Evolutionary conservation across 23 red algal genomes (phyloP).

Genomic region (Cyanidioschyzon merolae): DNA sequence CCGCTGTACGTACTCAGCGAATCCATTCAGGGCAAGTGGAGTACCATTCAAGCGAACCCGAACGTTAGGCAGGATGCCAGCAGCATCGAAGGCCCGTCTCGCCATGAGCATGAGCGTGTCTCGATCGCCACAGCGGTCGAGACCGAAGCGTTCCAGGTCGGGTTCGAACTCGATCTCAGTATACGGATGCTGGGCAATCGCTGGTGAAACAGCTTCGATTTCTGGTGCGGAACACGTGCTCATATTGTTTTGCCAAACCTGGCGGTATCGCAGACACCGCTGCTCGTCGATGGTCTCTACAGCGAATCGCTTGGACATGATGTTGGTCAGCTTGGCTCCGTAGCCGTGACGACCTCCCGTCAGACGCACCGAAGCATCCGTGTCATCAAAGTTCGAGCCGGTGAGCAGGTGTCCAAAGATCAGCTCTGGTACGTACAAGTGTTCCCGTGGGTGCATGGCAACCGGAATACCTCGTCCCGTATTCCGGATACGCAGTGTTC

Average conservation of each 20-base stretch:
- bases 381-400: slow-evolving; percentile 91
- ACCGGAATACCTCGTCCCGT: slow-evolving; percentile 83
- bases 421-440: slow-evolving; percentile 91
- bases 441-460: slow-evolving; percentile 79
- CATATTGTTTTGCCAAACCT: slow-evolving; percentile 25
- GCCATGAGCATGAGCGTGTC: slow-evolving; percentile 70
- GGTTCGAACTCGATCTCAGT: slow-evolving; percentile 79
- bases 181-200: slow-evolving; percentile 39
- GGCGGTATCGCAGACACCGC: slow-evolving; percentile 49
- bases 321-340: slow-evolving; percentile 97
- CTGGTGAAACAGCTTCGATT: not conserved
- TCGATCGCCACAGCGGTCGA: slow-evolving; percentile 39
- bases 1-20: slow-evolving; percentile 79
- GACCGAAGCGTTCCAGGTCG: slow-evolving; percentile 70
- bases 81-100: slow-evolving; percentile 81
- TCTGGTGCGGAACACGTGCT: not conserved
- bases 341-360: slow-evolving; percentile 93
- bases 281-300: slow-evolving; percentile 79
- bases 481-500: slow-evolving; percentile 42
- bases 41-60: slow-evolving; percentile 72
- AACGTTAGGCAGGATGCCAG: slow-evolving; percentile 53
- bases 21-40: slow-evolving; percentile 43
- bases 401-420: slow-evolving; percentile 98
- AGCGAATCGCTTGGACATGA: slow-evolving; percentile 73
- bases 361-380: slow-evolving; percentile 57